Evolutionary conservation across 2,329 filamentous ascomycete species (phyloP).

Genomic region (Xylariaceae sp.): DNA sequence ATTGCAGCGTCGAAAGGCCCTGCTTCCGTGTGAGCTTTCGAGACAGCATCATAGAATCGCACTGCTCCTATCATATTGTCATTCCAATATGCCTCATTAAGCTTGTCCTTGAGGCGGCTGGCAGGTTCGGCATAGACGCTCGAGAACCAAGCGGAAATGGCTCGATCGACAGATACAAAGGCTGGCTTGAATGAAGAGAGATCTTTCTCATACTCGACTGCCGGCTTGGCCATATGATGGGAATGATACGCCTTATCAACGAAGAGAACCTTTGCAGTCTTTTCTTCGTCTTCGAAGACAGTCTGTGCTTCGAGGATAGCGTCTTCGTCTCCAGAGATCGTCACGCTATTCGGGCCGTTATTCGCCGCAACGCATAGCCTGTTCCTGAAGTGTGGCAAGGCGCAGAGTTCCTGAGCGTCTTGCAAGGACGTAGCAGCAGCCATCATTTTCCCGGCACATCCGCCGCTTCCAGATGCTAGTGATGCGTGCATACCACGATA

Average conservation of each 20-base stretch:
- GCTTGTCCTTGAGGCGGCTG: neutral
- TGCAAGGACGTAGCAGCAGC: constrained; percentile 36
- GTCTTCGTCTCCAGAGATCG: constrained; percentile 25
- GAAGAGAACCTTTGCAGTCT: constrained; percentile 25
- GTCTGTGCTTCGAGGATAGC: constrained; percentile 19
- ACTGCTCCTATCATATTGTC: constrained; percentile 44
- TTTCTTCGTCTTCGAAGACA: constrained; percentile 8
- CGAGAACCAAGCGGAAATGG: constrained; percentile 17
- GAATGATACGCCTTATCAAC: constrained; percentile 40
- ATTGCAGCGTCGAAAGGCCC: constrained; percentile 34
- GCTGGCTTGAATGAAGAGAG: neutral
- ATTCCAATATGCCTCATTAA: constrained; percentile 36
- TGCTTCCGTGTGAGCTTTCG: constrained; percentile 18
- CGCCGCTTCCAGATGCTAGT: neutral
- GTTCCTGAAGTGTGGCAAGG: constrained; percentile 19
- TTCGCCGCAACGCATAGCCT: constrained; percentile 23
- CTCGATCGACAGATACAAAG: constrained; percentile 3
- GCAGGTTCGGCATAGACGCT: constrained; percentile 14
- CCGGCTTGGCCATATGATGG: constrained; percentile 31
- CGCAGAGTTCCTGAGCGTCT: constrained; percentile 27
- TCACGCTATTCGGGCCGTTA: constrained; percentile 32
- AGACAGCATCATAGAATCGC: constrained; percentile 39
- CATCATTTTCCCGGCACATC: constrained; percentile 34
- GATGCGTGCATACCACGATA: constrained; percentile 1
- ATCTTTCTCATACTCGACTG: constrained; percentile 10